phyloP scores from a whole-genome alignment of 139 green algal species.

The Coelastrella sp. region DNA sequence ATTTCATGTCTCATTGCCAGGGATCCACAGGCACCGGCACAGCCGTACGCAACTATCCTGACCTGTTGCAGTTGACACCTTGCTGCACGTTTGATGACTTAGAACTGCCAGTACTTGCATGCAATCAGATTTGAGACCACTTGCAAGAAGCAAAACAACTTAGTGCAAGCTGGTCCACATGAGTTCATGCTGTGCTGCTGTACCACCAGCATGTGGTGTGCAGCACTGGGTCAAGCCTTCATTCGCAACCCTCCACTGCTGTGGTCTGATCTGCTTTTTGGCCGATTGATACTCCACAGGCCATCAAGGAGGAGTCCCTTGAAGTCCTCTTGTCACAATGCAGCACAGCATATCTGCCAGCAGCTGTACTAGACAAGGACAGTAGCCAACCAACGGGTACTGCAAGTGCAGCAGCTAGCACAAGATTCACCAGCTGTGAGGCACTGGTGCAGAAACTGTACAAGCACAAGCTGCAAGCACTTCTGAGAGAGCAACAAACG shows the following conservation, averaged over 20 bases:
- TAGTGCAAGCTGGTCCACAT: no score
- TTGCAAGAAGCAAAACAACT: no score
- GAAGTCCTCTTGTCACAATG: neutral
- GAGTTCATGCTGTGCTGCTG: no score
- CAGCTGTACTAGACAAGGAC: neutral
- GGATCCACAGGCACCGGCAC: no score
- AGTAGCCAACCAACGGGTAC: neutral
- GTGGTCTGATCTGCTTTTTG: no score
- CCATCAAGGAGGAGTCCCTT: neutral
- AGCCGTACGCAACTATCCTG: no score
- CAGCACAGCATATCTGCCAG: neutral
- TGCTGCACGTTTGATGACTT: no score
- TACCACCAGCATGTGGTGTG: no score
- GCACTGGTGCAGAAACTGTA: constrained; percentile 45
- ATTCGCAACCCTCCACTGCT: no score
- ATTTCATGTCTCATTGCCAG: no score
- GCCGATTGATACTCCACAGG: constrained; percentile 1
- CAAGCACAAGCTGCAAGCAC: constrained; percentile 41
- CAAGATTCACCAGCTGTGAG: neutral
- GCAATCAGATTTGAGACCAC: neutral
- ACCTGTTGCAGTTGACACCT: no score
- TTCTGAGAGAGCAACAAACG: constrained; percentile 39
- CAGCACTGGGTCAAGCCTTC: no score
- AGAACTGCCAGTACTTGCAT: neutral
- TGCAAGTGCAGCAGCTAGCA: constrained; percentile 5